Percentiles rank a stretch among this genome's conserved stretches.
Conservation (phyloP, 1,139 yeast genomes). For the Meyerozyma smithsonii region DNA sequence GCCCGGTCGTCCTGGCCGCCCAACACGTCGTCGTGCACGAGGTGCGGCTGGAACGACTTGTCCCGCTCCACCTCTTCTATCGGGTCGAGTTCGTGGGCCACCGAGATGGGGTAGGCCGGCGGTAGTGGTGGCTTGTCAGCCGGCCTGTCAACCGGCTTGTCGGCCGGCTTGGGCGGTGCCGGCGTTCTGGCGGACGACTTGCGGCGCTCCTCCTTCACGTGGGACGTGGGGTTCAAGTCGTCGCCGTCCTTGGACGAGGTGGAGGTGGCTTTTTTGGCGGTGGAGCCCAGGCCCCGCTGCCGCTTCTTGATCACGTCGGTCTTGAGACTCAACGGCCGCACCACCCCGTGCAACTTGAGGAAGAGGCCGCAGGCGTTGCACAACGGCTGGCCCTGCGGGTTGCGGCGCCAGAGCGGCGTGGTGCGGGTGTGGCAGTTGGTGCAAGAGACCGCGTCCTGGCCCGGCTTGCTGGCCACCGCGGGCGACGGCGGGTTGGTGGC, state of each 20-base stretch:
- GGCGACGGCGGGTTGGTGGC: conserved; percentile 3
- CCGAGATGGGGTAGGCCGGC: no score
- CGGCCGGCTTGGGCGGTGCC: not conserved
- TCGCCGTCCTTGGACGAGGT: conserved; percentile 26
- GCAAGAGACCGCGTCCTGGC: conserved; percentile 12
- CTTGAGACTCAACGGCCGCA: conserved; percentile 23
- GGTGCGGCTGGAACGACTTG: not conserved
- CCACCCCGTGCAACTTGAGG: conserved; percentile 24
- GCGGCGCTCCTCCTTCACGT: conserved; percentile 9
- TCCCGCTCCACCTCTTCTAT: conserved; percentile 10
- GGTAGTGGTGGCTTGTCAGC: no score
- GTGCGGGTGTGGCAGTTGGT: conserved; percentile 24
- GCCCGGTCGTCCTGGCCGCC: conserved; percentile 9
- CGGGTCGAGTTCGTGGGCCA: conserved; percentile 11
- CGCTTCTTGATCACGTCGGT: conserved; percentile 26
- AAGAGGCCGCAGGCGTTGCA: conserved; percentile 27
- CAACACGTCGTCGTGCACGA: not conserved
- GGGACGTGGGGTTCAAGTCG: conserved; percentile 32
- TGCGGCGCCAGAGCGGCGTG: conserved; percentile 25
- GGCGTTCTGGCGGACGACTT: not conserved
- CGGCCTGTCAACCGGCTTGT: no score
- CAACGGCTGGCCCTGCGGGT: conserved; percentile 24
- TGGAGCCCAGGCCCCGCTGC: conserved; percentile 18
- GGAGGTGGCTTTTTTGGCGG: conserved; percentile 7
- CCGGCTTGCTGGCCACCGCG: not conserved